A percentile compares a stretch with the other conserved stretches of the same genome.
phyloP scores from a whole-genome alignment of 169 alveolate genomes.

The Condylostoma magnum region DNA sequence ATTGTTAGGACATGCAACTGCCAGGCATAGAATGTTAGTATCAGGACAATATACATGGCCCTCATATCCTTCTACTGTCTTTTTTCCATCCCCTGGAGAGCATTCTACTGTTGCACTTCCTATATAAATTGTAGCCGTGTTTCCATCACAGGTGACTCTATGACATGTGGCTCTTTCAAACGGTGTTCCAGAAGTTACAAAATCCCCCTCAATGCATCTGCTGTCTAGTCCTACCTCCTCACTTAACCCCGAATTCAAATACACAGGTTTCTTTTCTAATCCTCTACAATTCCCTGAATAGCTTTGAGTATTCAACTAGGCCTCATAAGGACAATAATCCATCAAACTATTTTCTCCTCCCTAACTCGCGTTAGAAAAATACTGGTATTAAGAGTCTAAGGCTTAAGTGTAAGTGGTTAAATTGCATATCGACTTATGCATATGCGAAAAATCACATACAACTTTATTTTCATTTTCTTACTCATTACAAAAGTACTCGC shows the following conservation, averaged over 20 bases:
- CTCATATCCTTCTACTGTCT: background rate
- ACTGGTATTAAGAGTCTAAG: background rate
- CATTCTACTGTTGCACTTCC: background rate
- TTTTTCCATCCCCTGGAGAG: background rate
- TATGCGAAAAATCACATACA: background rate
- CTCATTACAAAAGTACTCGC: no score
- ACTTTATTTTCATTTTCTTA: background rate
- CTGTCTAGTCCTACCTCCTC: background rate
- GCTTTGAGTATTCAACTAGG: no score
- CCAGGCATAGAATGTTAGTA: background rate
- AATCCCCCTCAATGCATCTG: background rate
- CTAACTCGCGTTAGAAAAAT: background rate
- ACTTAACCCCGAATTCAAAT: background rate
- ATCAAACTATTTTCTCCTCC: conserved; percentile 12
- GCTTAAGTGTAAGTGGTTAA: background rate
- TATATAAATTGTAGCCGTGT: background rate
- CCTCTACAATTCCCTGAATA: no score
- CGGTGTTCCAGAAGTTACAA: background rate
- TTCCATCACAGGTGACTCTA: background rate
- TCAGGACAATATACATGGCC: background rate
- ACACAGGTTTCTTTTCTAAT: background rate
- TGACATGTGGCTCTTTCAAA: background rate
- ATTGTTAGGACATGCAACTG: background rate
- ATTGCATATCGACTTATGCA: background rate
- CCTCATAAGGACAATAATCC: conserved; percentile 22